Percentiles rank a stretch among this genome's conserved stretches.
Conservation (phyloP, 2,329 filamentous ascomycete species). For the Neobulgaria alba region DNA sequence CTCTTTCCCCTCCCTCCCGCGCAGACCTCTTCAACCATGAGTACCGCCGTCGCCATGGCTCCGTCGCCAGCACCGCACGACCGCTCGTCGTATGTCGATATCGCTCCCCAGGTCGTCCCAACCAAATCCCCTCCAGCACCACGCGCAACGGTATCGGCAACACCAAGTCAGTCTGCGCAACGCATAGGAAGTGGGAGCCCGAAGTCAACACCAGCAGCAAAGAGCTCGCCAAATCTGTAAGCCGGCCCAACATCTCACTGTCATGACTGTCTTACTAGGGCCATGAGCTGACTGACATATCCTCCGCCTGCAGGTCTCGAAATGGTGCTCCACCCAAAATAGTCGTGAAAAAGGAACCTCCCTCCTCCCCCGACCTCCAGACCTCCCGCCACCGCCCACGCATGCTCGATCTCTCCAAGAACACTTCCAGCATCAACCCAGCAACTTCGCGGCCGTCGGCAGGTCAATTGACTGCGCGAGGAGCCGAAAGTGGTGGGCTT, state of each 20-base stretch:
- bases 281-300: neutral
- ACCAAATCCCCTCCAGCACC: conserved; percentile 25
- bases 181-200: conserved; percentile 49
- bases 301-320: conserved; percentile 36
- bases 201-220: conserved; percentile 35
- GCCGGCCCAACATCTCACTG: conserved; percentile 25
- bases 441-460: conserved; percentile 58
- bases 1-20: neutral
- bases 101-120: conserved; percentile 32
- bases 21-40: conserved; percentile 41
- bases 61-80: conserved; percentile 60
- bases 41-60: conserved; percentile 60
- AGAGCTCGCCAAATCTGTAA: conserved; percentile 54
- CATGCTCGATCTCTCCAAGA: conserved; percentile 69
- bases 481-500: conserved; percentile 53
- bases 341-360: conserved; percentile 92
- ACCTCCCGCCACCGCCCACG: conserved; percentile 67
- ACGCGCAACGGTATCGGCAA: conserved; percentile 29
- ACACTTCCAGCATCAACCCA: conserved; percentile 35
- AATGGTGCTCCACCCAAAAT: conserved; percentile 61
- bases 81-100: conserved; percentile 47
- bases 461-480: conserved; percentile 60
- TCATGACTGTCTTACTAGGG: neutral
- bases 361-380: conserved; percentile 74
- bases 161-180: conserved; percentile 37